These are phyloP conservation scores for Poteriospumella lacustris DNA, from an alignment of 108 stramenopile genomes.

Conservation along the genomic window DNA sequence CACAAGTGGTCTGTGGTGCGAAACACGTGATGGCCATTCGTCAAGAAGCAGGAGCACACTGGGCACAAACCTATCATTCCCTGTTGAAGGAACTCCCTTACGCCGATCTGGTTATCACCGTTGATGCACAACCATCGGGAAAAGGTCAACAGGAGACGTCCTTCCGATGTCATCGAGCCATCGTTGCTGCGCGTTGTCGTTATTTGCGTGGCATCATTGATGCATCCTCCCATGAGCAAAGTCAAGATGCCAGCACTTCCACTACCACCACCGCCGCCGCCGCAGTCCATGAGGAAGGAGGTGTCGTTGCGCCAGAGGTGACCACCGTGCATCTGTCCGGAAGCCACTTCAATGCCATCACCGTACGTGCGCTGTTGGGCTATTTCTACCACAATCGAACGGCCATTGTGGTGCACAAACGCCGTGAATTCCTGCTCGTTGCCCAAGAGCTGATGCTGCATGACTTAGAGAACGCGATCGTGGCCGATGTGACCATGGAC, in stretches of 20 bases:
- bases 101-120: background rate
- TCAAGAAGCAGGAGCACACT: background rate
- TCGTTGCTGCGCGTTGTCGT: background rate
- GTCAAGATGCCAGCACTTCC: background rate
- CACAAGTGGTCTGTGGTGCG: background rate
- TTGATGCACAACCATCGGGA: too few species aligned
- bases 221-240: background rate
- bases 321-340: background rate
- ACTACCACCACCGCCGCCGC: too few species aligned
- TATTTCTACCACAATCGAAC: conserved; percentile 3
- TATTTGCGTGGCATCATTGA: conserved; percentile 12
- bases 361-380: background rate
- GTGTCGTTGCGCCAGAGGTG: background rate
- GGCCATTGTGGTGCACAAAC: background rate
- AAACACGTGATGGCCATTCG: conserved; percentile 17
- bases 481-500: background rate
- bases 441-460: background rate
- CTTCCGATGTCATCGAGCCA: conserved; percentile 15
- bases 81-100: background rate
- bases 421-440: background rate
- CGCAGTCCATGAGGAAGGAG: background rate
- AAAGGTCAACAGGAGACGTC: background rate
- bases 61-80: background rate
- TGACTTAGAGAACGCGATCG: background rate
- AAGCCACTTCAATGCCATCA: background rate